Evolutionary conservation across 345 rosid species (phyloP), one percentile per base, ranked within the genome.

Genomic region (Citrus trifoliata): DNA sequence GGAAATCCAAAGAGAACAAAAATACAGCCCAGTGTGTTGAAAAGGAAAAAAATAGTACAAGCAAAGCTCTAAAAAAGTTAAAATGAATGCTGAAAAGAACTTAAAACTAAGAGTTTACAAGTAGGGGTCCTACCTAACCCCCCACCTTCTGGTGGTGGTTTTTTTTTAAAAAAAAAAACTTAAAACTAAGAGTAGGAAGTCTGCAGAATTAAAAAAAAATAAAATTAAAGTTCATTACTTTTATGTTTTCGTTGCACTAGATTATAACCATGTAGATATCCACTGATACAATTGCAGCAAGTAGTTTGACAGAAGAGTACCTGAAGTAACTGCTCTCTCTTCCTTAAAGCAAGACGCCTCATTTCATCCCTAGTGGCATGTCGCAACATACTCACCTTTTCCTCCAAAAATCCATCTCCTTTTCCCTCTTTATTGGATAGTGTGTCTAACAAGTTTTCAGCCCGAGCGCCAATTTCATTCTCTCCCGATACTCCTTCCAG

Each of bases 391-490:
- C 85, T 16, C 75, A 96, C 93, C 82, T 93, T 93, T 82, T 89
- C 98, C 81, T 83, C 93, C 79, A 96, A 90, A 85, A 89, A 96
- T 81, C 99, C 98, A 89, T 96, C 98, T 73, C 97, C 97, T 83
- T 90, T 91, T 18, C 94, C 95, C 82, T 96, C 98, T 86, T 93
- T 94, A 73, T 90, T 86, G 63, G 98, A 91, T 33, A 96, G 89
- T 5, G 95, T 93, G 86, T 96, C 99, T 46, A 96, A 75, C 89
- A 96, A 88, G 81, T 96, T 96, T 83, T 96, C 99, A 80, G 98
- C 99, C 85, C 97, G 92, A 60, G 93, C 97, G 62, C 98, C 99
- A 78, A 94, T 93, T 82, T 96, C 99, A 80, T 93, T 94, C 87
- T 94, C 99, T 80, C 93, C 99, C 30, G 97, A 0, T 22, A 94